Base-by-base conservation (phyloP, 1,284 basidiomycete species). In the Trametes polyzona region DNA sequence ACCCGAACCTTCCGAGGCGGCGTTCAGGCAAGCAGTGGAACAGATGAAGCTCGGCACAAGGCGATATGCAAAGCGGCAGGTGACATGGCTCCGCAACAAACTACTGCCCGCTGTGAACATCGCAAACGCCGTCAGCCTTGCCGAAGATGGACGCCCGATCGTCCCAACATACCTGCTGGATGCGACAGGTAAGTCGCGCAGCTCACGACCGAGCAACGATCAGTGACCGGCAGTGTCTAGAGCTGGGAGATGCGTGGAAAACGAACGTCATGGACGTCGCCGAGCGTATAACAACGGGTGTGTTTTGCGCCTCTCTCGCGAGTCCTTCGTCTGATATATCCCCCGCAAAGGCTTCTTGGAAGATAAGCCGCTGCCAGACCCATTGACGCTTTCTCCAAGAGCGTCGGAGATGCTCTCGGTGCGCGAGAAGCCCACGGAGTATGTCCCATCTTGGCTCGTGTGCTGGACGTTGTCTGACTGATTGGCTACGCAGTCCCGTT, bases 1-100 rank as follows among this genome's bases (percentile, higher is more conserved):
- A 2, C 63, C 78, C 36, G 47, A 73, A 46, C 73, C 73, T 19
- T 73, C 81, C 8, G 74, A 80, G 60, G 60, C 73, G 48, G 66
- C 74, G 6, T 93, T 91, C 65, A 58, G 71, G 8, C 72, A 75
- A 17, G 92, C 92, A 0, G 76, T 93, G 1, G 86, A 90, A 36
- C 80, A 81, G 19, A 98, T 95, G 84, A 97, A 98, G 72, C 72
- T 83, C 0, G 88, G 90, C 0, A 99, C 96, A 1, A 78, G 92
- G 17, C 91, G 95, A 72, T 99, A 99, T 69, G 94, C 97, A 0
- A 94, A 92, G 70, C 81, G 88, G 17, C 97, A 99, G 71, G 79
- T 95, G 35, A 88, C 89, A 47, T 99, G 97, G 97, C 88, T 99
- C 49, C 82, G 86, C 36, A 95, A 95, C 69, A 96, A 97, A 73